A percentile compares a stretch with the other conserved stretches of the same genome.
Evolutionary conservation across 2,329 filamentous ascomycete species (phyloP).

Genomic region (Fusarium lateritium): DNA sequence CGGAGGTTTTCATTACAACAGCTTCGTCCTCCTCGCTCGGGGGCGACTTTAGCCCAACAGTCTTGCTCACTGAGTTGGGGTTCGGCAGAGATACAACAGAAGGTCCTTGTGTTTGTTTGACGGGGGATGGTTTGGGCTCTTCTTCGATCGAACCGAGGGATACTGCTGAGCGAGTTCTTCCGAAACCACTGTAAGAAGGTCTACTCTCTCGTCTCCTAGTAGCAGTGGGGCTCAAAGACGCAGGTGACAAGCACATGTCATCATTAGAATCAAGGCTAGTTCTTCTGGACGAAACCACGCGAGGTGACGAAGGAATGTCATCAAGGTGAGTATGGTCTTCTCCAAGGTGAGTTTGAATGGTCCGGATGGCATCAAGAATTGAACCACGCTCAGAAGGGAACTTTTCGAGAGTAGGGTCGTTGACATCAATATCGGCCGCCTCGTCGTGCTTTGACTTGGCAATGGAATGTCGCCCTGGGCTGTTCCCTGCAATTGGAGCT

Average conservation of each 20-base stretch:
- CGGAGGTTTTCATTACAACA: slow-evolving; percentile 53
- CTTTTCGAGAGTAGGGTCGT: slow-evolving; percentile 64
- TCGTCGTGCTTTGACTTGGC: slow-evolving; percentile 38
- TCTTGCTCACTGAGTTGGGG: slow-evolving; percentile 39
- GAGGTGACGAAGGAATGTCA: slow-evolving; percentile 55
- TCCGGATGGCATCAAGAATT: slow-evolving; percentile 62
- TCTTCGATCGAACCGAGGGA: slow-evolving; percentile 65
- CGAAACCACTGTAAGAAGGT: slow-evolving; percentile 53
- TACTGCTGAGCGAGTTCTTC: slow-evolving; percentile 56
- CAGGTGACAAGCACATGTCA: slow-evolving; percentile 55
- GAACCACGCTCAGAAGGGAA: slow-evolving; percentile 63
- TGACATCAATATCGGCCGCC: slow-evolving; percentile 53
- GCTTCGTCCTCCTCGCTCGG: slow-evolving; percentile 60
- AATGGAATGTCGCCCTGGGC: slow-evolving; percentile 35
- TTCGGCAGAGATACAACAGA: slow-evolving; percentile 43
- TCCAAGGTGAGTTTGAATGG: slow-evolving; percentile 61
- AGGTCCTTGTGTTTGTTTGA: slow-evolving; percentile 26
- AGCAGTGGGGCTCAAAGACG: slow-evolving; percentile 53
- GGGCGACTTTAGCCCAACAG: slow-evolving; percentile 40
- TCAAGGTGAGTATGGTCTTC: slow-evolving; percentile 58
- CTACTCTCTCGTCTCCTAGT: slow-evolving; percentile 53
- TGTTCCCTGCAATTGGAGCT: slow-evolving; percentile 28
- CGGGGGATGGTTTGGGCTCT: slow-evolving; percentile 52
- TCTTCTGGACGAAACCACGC: slow-evolving; percentile 53
- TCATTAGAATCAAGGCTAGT: slow-evolving; percentile 57